These are phyloP conservation scores for Plantago rigida DNA, from an alignment of 305 asterid genomes.

Conservation along the genomic window DNA sequence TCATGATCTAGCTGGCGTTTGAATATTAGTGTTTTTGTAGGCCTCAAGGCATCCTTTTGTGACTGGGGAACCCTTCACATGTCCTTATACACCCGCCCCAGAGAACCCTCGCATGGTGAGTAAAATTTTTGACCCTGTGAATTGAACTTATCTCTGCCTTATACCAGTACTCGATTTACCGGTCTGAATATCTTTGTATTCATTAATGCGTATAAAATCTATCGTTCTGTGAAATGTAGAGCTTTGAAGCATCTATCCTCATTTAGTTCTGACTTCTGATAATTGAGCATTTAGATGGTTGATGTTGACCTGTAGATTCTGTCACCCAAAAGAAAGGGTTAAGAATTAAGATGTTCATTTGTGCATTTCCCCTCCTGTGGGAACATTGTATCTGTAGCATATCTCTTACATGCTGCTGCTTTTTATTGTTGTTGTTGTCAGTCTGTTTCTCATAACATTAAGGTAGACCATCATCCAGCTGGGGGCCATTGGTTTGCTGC, in stretches of 20 bases:
- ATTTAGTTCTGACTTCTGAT: neutral
- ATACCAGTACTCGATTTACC: neutral
- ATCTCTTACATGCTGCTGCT: slow-evolving; percentile 17
- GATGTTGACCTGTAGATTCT: neutral
- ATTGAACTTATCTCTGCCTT: slow-evolving; percentile 10
- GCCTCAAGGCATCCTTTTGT: slow-evolving; percentile 96
- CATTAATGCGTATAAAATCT: slow-evolving; percentile 13
- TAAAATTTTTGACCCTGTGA: slow-evolving; percentile 21
- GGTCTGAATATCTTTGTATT: neutral
- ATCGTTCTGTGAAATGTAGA: neutral
- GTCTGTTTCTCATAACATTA: slow-evolving; percentile 80
- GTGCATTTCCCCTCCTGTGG: slow-evolving; percentile 6
- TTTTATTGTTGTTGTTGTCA: slow-evolving; percentile 29
- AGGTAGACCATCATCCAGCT: slow-evolving; percentile 94
- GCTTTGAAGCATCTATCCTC: neutral
- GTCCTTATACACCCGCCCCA: slow-evolving; percentile 75
- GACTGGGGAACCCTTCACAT: slow-evolving; percentile 90
- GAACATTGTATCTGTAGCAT: slow-evolving; percentile 12
- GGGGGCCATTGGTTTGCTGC: slow-evolving; percentile 99
- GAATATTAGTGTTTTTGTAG: slow-evolving; percentile 39
- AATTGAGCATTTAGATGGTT: neutral
- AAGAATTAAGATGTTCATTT: slow-evolving; percentile 2
- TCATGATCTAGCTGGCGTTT: slow-evolving; percentile 23
- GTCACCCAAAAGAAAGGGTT: slow-evolving; percentile 4
- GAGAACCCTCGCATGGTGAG: slow-evolving; percentile 93